Evolutionary conservation across 352 stramenopile genomes (phyloP).

Genomic region (Phytophthora pseudosyringae): DNA sequence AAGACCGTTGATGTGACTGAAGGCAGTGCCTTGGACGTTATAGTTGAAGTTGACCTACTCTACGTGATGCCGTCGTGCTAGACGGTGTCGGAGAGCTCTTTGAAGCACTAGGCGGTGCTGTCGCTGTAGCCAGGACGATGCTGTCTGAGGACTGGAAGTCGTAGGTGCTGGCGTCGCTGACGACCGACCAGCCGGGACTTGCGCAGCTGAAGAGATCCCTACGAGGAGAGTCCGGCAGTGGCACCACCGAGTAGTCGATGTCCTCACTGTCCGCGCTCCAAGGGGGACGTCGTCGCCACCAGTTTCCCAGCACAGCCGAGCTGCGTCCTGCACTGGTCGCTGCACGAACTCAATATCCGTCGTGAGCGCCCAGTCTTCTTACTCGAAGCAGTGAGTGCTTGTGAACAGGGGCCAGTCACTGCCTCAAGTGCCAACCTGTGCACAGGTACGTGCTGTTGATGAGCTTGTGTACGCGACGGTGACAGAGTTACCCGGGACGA

Average conservation of each 20-base stretch:
- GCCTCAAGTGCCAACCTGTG: conserved; percentile 65
- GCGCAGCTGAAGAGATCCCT: conserved; percentile 66
- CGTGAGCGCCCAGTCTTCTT: conserved; percentile 27
- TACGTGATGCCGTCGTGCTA: no score
- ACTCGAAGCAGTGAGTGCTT: conserved; percentile 71
- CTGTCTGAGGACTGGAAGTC: no score
- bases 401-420: conserved; percentile 74
- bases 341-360: conserved; percentile 76
- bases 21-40: no score
- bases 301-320: conserved; percentile 56
- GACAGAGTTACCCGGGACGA: conserved; percentile 47
- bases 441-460: conserved; percentile 61
- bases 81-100: no score
- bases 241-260: conserved; percentile 65
- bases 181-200: conserved; percentile 35
- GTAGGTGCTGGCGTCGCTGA: conserved; percentile 31
- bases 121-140: no score
- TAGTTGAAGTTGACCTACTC: no score
- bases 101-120: no score
- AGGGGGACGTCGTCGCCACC: conserved; percentile 53
- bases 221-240: conserved; percentile 52
- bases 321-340: conserved; percentile 45
- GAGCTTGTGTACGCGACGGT: conserved; percentile 63
- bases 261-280: conserved; percentile 37
- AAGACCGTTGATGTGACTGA: no score